Conservation (phyloP, 1,139 yeast species). For the Scheffersomyces illinoinensis region DNA sequence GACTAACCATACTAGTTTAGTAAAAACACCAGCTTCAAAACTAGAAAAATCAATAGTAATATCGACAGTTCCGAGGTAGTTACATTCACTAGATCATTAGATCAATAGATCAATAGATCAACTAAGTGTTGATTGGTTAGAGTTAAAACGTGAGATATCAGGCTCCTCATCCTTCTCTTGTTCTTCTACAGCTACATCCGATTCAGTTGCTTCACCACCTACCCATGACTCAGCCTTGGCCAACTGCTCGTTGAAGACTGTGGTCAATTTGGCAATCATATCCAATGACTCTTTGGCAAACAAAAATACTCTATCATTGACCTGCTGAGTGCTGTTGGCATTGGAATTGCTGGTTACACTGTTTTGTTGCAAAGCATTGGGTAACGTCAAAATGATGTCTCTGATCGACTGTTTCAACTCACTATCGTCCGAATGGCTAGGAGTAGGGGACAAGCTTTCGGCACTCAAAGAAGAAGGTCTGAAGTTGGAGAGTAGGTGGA, state of each 20-base stretch:
- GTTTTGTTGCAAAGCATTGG: conserved; percentile 44
- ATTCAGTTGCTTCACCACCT: conserved; percentile 39
- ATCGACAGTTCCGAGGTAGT: not conserved
- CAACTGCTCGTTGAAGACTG: conserved; percentile 80
- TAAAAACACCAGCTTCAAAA: not conserved
- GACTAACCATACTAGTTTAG: not conserved
- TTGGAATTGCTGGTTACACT: conserved; percentile 20
- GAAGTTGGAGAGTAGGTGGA: conserved; percentile 80
- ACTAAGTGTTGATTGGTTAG: conserved; percentile 1
- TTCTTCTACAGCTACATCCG: not conserved
- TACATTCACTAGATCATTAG: not conserved
- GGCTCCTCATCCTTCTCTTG: conserved; percentile 1
- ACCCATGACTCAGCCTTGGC: conserved; percentile 86
- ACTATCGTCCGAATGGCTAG: conserved; percentile 7
- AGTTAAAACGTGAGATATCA: conserved; percentile 1
- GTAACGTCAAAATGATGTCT: conserved; percentile 72
- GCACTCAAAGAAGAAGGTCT: conserved; percentile 64
- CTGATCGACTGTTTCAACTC: conserved; percentile 70
- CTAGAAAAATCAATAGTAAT: not conserved
- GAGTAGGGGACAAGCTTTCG: conserved; percentile 11
- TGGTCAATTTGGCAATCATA: conserved; percentile 80
- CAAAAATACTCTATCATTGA: conserved; percentile 66
- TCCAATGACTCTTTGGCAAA: conserved; percentile 89
- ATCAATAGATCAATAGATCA: not conserved
- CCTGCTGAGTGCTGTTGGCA: conserved; percentile 24